Evolutionary conservation across 495 filamentous ascomycete genomes (phyloP), one percentile per base, ranked within the genome.

Genomic region (Penicillium dipodomyicola): DNA sequence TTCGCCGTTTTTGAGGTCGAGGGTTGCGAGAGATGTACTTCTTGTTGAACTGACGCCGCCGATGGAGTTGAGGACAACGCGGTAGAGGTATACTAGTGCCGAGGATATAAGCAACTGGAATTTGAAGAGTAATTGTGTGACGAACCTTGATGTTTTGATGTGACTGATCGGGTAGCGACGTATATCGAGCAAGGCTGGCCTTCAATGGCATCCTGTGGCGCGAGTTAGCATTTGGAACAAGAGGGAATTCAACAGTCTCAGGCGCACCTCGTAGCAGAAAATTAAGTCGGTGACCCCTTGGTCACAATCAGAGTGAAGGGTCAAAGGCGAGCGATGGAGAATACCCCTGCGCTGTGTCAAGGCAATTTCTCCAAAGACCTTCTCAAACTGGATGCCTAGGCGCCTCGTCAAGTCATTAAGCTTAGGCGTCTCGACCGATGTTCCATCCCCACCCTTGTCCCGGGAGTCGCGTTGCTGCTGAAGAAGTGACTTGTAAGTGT

Each of bases 1-100:
- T 30, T 70, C 67, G 19, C 77, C 78, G 30, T 71, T 55, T 19
- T 72, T 60, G 17, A 83, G 54, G 40, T 71, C 64, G 10, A 85
- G 52, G 1, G 68, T 71, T 37, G 76, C 70, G 20, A 77, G 52
- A 6, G 76, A 72, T 15, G 71, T 75, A 30, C 59, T 67, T 44
- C 70, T 64, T 0, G 76, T 77, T 14, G 82, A 79, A 59, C 82
- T 86, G 45, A 86, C 74, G 9, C 83, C 84, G 49, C 82, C 83
- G 41, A 72, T 67, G 5, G 77, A 78, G 35, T 72, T 64, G 12
- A 85, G 65, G 3, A 72, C 62, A 15, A 78, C 67, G n/a, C 78
- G 72, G 52, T 80, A 81, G 33, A 84, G 65, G 50, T 74, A 72
- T 23, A 84, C 80, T 84, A 25, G 35, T 30, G 22, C 22, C 27